Evolutionary conservation across 345 rosid genomes (phyloP), one percentile per base, ranked within the genome.

Genomic region (Pseudoturritis turrita): DNA sequence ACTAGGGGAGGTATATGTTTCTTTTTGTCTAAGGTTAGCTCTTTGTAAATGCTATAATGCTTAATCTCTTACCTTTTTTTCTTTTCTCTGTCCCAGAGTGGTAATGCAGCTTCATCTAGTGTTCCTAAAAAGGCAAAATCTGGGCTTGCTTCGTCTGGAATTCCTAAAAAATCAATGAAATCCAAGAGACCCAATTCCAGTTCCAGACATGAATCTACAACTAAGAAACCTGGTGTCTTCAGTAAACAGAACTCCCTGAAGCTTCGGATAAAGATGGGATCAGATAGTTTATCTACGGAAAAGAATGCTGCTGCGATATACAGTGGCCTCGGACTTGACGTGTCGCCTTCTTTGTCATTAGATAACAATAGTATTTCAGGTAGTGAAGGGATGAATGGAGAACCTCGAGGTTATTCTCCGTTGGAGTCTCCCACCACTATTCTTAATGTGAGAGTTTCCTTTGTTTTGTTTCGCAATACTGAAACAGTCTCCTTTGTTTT

Each of bases 301-400:
- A 89, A 87, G 62, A 95, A 85, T 83, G 92, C 86, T 76, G 96
- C 83, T 57, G 96, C 83, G 26, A 87, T 95, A 71, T 88, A 91
- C 78, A 86, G 92, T 81, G 96, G 93, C 54, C 96, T 91, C 55
- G 99, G 99, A 57, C 99, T 95, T 79, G 96, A 88, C 72, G 79
- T 69, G 55, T 91, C 98, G 8, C 99, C 98, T 55, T 87, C 96
- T 52, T 83, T 93, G 58, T 94, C 99, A 41, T 22, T 82, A 77
- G 97, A 89, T 76, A 62, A 86, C 39, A 87, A 84, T 39, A 88
- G 96, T 76, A 90, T 85, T 51, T 89, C 91, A 33, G 97, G 86
- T 82, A 88, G 88, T 76, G 94, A 89, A 39, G 93, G 82, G 75
- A 80, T 85, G 80, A 81, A 78, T 75, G 80, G 71, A 59, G 89